Base-by-base conservation (phyloP, 768 basidiomycete genomes). In the Cubamyces sp. region DNA sequence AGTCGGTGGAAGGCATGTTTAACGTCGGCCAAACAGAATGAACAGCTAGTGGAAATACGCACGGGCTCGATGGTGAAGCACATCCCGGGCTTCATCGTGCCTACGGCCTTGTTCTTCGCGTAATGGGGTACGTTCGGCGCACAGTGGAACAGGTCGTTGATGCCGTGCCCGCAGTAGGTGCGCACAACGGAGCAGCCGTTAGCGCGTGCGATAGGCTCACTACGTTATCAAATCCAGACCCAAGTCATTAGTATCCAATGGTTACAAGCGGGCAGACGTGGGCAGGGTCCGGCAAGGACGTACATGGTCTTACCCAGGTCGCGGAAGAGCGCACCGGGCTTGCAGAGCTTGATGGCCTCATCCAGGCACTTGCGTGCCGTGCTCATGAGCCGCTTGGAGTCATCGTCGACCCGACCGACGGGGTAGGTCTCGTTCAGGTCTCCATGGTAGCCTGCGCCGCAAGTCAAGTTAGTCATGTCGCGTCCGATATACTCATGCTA, bases 351-450 rank as follows among this genome's bases (percentile, higher is more conserved):
- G 72, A 99, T 99, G 15, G 96, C 86, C 59, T 87, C 94, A 69
- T 97, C 94, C 52, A 96, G 79, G 63, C 87, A 88, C 71, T 91
- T 82, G 52, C 94, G 88, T 9, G 95, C 84, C 16, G 91, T 90
- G 37, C 81, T 84, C 64, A 99, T 91, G 50, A 99, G 81, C 65
- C 88, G 90, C 69, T 83, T 78, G 18, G 92, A 88, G 43, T 94
- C 91, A 25, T 92, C 90, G 71, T 94, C 91, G 55, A 95, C 84
- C 63, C 84, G 79, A 43, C 92, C 93, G 49, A 96, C 93, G 4
- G 96, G 91, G 73, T 96, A 96, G 23, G 94, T 96, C 60, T 84
- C 95, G 72, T 97, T 96, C 46, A 96, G 78, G 76, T 99, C 97
- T 19, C 85, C 89, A 76, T 99, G 97, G 77, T 85, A 93, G 25